Base-by-base conservation (phyloP, 139 green algal species). In the Desmodesmus armatus region DNA sequence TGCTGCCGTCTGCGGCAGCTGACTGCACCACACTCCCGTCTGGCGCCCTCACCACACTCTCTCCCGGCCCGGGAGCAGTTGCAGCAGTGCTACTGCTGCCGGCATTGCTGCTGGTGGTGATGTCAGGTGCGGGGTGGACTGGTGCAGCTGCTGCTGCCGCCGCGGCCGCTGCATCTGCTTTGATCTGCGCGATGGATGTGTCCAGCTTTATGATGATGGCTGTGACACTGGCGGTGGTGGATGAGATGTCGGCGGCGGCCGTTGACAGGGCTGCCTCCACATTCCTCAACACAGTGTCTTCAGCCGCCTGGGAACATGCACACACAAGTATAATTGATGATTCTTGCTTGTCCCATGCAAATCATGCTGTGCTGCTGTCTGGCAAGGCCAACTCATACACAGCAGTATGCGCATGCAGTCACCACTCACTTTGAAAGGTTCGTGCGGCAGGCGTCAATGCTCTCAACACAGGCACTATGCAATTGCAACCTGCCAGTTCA, bases 131-230 rank as follows among this genome's bases (percentile, higher is more conserved):
- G 2, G 31, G 27, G 13, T 47, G 43, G 27, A 7, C 47, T 27
- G 41, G 43, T 25, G 9, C 41, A 3, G 47, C 19, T 1, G 35
- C 72, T 13, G 49, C 55, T 35, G 40, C 53, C 63, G 5, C 51
- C 17, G 72, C 66, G 31, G 51, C 82, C 49, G 76, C 69, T 5
- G 77, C 87, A n/a, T 87, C 78, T 23, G 23, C 39, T 55, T 71
- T 85, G n/a, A 90, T 74, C 27, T 49, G 29, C 3, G 29, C 31
- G 23, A 90, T 90, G 1, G 82, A 72, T 2, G 33, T 66, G 15
- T 92, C 89, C 6, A 92, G 84, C 72, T 91, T 82, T 3, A n/a
- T 49, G 17, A 92, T 44, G 4, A 92, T 84, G 6, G 31, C 51
- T 0, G 37, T 60, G 0, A 92, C 89, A 5, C 62, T 66, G 19